These are phyloP conservation scores for Tulasnella sp. DNA, from an alignment of 768 basidiomycete species.

Conservation along the genomic window DNA sequence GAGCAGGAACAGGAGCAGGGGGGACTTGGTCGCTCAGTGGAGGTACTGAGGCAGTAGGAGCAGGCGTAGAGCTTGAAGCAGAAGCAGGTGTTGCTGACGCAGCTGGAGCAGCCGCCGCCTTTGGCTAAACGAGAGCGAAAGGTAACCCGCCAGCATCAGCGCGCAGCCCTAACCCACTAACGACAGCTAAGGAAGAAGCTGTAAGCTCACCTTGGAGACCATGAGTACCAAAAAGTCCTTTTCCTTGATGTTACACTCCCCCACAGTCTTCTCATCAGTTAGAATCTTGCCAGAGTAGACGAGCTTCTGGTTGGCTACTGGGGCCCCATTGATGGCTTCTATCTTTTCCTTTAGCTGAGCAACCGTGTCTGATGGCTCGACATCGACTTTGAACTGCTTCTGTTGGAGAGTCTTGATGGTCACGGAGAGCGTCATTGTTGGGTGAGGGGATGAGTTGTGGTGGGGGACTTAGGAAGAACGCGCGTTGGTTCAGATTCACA, in stretches of 20 bases:
- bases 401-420: slow-evolving; percentile 93
- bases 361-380: slow-evolving; percentile 66
- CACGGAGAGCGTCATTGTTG: slow-evolving; percentile 31
- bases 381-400: slow-evolving; percentile 84
- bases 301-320: slow-evolving; percentile 73
- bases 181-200: neutral
- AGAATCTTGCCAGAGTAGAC: slow-evolving; percentile 96
- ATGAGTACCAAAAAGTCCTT: slow-evolving; percentile 99
- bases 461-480: slow-evolving; percentile 4
- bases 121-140: slow-evolving; percentile 7
- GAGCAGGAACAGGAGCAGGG: slow-evolving; percentile 9
- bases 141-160: neutral
- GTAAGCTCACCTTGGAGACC: slow-evolving; percentile 78
- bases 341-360: slow-evolving; percentile 80
- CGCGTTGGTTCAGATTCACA: slow-evolving; percentile 3
- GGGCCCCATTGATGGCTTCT: slow-evolving; percentile 60
- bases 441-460: neutral
- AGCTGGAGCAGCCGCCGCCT: slow-evolving; percentile 23
- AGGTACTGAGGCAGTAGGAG: slow-evolving; percentile 31
- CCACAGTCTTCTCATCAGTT: slow-evolving; percentile 77
- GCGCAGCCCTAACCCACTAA: slow-evolving; percentile 12
- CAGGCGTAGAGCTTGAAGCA: slow-evolving; percentile 33
- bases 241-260: slow-evolving; percentile 87
- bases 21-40: slow-evolving; percentile 24
- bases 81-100: slow-evolving; percentile 15